Evolutionary conservation across 345 rosid genomes (phyloP), one percentile per base, ranked within the genome.

Genomic region (Sonneratia caseolaris): DNA sequence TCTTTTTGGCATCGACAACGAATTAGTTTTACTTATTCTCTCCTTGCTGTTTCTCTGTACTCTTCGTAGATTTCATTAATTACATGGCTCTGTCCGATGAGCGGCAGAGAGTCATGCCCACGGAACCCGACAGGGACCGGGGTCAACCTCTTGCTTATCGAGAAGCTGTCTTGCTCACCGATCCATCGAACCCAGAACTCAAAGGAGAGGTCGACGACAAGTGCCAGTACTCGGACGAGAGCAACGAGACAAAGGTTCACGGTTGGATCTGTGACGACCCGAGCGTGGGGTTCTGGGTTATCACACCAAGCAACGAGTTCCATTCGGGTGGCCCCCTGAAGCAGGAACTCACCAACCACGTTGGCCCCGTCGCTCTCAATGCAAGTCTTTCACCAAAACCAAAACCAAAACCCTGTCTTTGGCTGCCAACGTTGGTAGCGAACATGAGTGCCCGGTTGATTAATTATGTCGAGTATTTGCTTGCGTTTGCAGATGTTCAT

Each of bases 131-230:
- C 56, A 68, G 78, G 2, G 24, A 10, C 3, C 40, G n/a, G 11
- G 86, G 78, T 1, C 27, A 37, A 11, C 56, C 22, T 0, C 81
- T 81, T 3, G 82, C 77, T 4, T 83, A 76, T 36, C 56, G 71
- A 12, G 84, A 83, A 77, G 86, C 86, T 19, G 82, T 81, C 5
- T 76, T 72, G 68, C 48, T 77, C 68, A 81, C 82, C 32, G 13
- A 73, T 22, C 76, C 86, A 16, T 9, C 53, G 36, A 75, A 77
- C 51, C 40, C 67, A 0, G 37, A 32, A 5, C 68, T 79, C 10
- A 59, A 37, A 73, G 82, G 81, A 35, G 81, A 79, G 81, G 87
- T 84, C 53, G 83, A 81, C 27, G 87, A 84, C 69, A 79, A 81
- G 74, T 81, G 79, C 69, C 79, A 79, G 19, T 84, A 81, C 68